phyloP scores from a whole-genome alignment of 2,329 filamentous ascomycete genomes.

The Grosmannia clavigera region DNA sequence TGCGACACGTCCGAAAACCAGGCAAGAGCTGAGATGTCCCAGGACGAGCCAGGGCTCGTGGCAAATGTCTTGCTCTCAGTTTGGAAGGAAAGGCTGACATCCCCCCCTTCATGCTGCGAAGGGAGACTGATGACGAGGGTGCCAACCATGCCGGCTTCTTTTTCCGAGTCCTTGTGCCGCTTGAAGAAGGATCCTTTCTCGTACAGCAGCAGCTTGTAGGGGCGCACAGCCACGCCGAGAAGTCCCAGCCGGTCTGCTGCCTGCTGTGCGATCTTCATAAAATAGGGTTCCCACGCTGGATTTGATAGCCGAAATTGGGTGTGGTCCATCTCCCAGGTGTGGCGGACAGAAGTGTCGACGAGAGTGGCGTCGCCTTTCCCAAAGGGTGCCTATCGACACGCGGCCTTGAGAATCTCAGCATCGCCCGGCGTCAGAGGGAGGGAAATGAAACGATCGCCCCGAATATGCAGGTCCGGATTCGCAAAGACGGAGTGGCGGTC shows the following conservation, averaged over 20 bases:
- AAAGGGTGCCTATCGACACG: conserved; percentile 19
- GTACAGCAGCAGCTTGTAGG: conserved; percentile 32
- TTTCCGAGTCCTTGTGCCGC: conserved; percentile 31
- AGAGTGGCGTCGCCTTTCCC: conserved; percentile 24
- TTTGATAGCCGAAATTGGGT: conserved; percentile 25
- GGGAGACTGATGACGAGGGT: conserved; percentile 33
- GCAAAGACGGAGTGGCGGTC: not conserved
- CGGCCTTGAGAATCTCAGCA: not conserved
- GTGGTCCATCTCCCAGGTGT: conserved; percentile 25
- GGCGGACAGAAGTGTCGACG: conserved; percentile 24
- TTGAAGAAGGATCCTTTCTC: conserved; percentile 34
- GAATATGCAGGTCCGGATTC: not conserved
- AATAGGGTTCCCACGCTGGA: conserved; percentile 21
- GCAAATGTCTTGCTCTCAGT: conserved; percentile 18
- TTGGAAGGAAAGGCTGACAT: conserved; percentile 24
- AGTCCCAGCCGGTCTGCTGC: conserved; percentile 19
- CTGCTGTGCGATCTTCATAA: conserved; percentile 15
- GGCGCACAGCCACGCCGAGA: conserved; percentile 16
- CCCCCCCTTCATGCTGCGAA: conserved; percentile 30
- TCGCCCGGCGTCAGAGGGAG: not conserved
- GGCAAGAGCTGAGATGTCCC: not conserved
- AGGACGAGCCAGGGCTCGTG: conserved; percentile 15
- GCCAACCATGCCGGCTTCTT: conserved; percentile 31
- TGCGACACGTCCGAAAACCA: conserved; percentile 38
- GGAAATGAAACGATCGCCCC: not conserved